Evolutionary conservation across 306 rosid genomes (phyloP).

Genomic region (Vigna reflexopilosa): DNA sequence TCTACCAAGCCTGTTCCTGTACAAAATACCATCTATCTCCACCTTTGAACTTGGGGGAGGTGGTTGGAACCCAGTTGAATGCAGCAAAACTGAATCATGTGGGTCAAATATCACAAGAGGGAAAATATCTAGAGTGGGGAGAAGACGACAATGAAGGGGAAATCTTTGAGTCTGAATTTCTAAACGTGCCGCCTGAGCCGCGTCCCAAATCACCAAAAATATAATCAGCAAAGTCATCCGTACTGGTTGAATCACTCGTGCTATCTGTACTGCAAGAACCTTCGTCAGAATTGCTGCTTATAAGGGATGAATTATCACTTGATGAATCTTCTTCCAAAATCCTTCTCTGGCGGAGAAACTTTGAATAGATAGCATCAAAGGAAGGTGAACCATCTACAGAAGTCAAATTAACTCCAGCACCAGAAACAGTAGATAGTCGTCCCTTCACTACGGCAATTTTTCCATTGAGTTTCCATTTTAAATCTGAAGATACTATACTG

Average conservation of each 20-base stretch:
- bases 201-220: constrained; percentile 66
- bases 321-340: constrained; percentile 79
- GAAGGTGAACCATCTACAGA: constrained; percentile 43
- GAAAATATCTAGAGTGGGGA: constrained; percentile 53
- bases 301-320: constrained; percentile 83
- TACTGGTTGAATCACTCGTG: constrained; percentile 63
- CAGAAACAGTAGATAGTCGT: constrained; percentile 43
- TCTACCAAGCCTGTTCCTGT: constrained; percentile 35
- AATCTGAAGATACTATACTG: constrained; percentile 57
- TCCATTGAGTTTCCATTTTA: constrained; percentile 58
- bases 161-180: constrained; percentile 53
- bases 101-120: constrained; percentile 51
- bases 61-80: constrained; percentile 37
- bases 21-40: constrained; percentile 42
- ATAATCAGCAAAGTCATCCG: constrained; percentile 78
- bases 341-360: constrained; percentile 50
- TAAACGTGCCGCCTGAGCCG: constrained; percentile 45
- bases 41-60: constrained; percentile 1
- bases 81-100: constrained; percentile 45
- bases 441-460: constrained; percentile 52
- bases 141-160: constrained; percentile 56
- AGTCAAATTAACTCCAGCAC: constrained; percentile 42
- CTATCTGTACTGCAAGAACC: constrained; percentile 85
- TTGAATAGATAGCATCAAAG: constrained; percentile 39
- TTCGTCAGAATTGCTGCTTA: constrained; percentile 80